Conservation (phyloP, 352 stramenopile species). For the Phytophthora cactorum region DNA sequence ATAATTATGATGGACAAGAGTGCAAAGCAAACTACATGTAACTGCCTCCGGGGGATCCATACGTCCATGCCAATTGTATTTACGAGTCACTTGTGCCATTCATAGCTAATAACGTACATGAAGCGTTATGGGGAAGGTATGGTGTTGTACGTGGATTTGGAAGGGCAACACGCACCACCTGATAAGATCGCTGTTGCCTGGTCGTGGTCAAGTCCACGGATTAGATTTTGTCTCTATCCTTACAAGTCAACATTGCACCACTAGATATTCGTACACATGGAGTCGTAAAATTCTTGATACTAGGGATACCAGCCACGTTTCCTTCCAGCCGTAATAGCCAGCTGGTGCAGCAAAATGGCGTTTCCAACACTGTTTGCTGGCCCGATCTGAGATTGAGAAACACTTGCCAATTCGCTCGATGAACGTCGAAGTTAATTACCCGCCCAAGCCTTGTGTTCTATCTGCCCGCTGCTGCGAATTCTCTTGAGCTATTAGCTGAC, state of each 20-base stretch:
- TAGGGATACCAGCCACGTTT: neutral
- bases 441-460: slow-evolving; percentile 21
- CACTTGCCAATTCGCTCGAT: slow-evolving; percentile 4
- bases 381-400: neutral
- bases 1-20: slow-evolving; percentile 24
- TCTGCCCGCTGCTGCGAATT: slow-evolving; percentile 41
- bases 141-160: neutral
- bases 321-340: slow-evolving; percentile 5
- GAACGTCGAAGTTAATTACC: slow-evolving; percentile 3
- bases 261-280: slow-evolving; percentile 8
- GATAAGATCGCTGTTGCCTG: slow-evolving; percentile 15
- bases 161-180: slow-evolving; percentile 1
- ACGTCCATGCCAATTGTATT: no score
- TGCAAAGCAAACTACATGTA: no score
- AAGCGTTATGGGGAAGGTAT: no score
- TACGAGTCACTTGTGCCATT: no score
- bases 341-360: neutral
- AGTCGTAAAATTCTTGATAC: neutral
- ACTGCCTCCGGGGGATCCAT: no score
- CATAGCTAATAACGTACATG: no score
- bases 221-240: neutral
- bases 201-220: neutral
- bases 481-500: slow-evolving; percentile 48
- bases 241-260: neutral
- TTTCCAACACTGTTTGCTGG: neutral